Evolutionary conservation across 805 yeast species (phyloP).

Genomic region (Yamadazyma insecticola): DNA sequence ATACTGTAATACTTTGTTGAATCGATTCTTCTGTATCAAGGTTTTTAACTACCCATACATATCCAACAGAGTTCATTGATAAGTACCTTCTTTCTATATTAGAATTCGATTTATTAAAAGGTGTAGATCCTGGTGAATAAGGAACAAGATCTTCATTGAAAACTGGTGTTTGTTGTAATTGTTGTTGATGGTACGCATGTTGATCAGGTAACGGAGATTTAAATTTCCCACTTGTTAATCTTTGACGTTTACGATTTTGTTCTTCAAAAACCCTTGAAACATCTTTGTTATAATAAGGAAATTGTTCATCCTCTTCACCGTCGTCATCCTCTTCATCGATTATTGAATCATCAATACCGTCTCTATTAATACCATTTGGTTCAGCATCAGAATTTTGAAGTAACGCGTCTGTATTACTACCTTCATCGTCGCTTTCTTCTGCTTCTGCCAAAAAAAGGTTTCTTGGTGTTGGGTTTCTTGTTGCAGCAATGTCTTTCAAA

Average conservation of each 20-base stretch:
- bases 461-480: too few relatives aligned
- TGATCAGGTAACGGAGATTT: too few relatives aligned
- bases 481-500: slow-evolving; percentile 6
- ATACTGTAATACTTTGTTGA: slow-evolving; percentile 72
- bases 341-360: slow-evolving; percentile 12
- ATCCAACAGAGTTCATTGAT: slow-evolving; percentile 76
- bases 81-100: slow-evolving; percentile 69
- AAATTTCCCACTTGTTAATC: slow-evolving; percentile 3
- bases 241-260: slow-evolving; percentile 19
- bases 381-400: slow-evolving; percentile 1
- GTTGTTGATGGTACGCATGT: too few relatives aligned
- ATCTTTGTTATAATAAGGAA: slow-evolving; percentile 22
- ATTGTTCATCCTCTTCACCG: slow-evolving; percentile 14
- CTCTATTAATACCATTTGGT: slow-evolving; percentile 7
- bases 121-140: slow-evolving; percentile 85
- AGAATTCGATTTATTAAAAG: slow-evolving; percentile 28
- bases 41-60: slow-evolving; percentile 67
- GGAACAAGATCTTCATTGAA: slow-evolving; percentile 42
- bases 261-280: slow-evolving; percentile 14
- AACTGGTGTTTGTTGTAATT: neutral
- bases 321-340: slow-evolving; percentile 53
- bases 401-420: slow-evolving; percentile 9
- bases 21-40: slow-evolving; percentile 4
- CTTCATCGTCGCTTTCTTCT: slow-evolving; percentile 13
- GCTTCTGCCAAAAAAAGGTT: too few relatives aligned